Evolutionary conservation across 108 stramenopile genomes (phyloP), one percentile per base, ranked within the genome.

Genomic region (Nitzschia sp.): DNA sequence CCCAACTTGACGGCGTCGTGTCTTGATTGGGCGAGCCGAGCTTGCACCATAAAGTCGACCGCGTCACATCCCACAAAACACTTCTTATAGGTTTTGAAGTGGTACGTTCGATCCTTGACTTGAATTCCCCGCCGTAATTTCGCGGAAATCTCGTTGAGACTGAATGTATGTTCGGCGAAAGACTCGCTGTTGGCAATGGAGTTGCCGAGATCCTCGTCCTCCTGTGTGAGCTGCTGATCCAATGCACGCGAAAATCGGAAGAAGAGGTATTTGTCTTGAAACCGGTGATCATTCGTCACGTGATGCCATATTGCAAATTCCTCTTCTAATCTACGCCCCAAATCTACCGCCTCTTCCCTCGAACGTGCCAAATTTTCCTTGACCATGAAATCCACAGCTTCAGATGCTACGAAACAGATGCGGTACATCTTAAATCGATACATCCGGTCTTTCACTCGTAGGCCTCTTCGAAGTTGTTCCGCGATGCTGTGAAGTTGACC

Each of bases 11-110:
- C 85, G 4, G 83, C 88, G 8, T 86, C 83, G 2, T 64, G 68
- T 1, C 86, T 68, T 6, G 48, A 68, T 13, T 25, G 19, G 1
- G 71, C 85, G 19, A 62, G 21, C 4, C 79, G 67, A 34, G 68
- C 47, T 13, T 65, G 16, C 2, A 91, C 59, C 35, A 91, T 35
- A 48, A 63, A 91, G 61, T 82, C 80, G 44, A 91, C 86, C n/a
- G 83, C 86, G 30, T 87, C 84, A 27, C 70, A 47, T 0, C 81
- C 86, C 11, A 87, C 71, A 45, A 91, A 91, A 27, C 80, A 81
- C 34, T 74, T 25, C 21, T 71, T 66, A 69, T 87, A 87, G 0
- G 73, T 74, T 48, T 76, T 77, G n/a, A 80, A 30, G 17, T 57
- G 69, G 27, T 81, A 80, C 25, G 13, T 76, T 27, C 78, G 80